A percentile compares a stretch with the other conserved stretches of the same genome.
Evolutionary conservation across 352 stramenopile species (phyloP).

Genomic region (Phytophthora gonapodyides): DNA sequence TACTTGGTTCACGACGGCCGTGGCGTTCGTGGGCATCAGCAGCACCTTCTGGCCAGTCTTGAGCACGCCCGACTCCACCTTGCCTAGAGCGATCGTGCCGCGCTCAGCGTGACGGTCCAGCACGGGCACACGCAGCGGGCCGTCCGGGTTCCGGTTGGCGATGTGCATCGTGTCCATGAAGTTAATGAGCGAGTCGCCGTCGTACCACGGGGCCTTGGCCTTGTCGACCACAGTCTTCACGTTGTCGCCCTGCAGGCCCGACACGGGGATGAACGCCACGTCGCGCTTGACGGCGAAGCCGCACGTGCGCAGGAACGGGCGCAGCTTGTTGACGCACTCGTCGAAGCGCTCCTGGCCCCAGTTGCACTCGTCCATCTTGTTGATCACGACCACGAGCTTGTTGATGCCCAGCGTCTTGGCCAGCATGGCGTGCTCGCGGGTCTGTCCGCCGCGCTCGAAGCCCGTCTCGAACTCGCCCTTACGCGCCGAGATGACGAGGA

Average conservation of each 20-base stretch:
- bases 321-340: conserved; percentile 95
- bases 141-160: conserved; percentile 87
- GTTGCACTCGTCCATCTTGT: conserved; percentile 99
- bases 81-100: conserved; percentile 97
- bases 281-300: conserved; percentile 98
- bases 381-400: conserved; percentile 99
- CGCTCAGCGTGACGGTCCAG: conserved; percentile 98
- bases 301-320: conserved; percentile 93
- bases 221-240: conserved; percentile 91
- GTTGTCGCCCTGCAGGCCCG: conserved; percentile 95
- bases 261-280: conserved; percentile 98
- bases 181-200: conserved; percentile 93
- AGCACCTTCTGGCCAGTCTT: conserved; percentile 93
- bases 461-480: conserved; percentile 99
- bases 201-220: conserved; percentile 92
- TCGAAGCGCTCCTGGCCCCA: conserved; percentile 93
- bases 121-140: conserved; percentile 95
- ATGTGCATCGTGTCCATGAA: conserved; percentile 95
- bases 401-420: conserved; percentile 99
- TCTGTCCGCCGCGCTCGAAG: conserved; percentile 98
- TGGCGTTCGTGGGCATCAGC: conserved; percentile 93
- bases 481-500: conserved; percentile 96
- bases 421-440: conserved; percentile 98
- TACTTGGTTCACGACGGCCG: conserved; percentile 72
- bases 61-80: conserved; percentile 97